Evolutionary conservation across 306 rosid genomes (phyloP), one percentile per base, ranked within the genome.

Genomic region (Sphenostylis stenocarpa): DNA sequence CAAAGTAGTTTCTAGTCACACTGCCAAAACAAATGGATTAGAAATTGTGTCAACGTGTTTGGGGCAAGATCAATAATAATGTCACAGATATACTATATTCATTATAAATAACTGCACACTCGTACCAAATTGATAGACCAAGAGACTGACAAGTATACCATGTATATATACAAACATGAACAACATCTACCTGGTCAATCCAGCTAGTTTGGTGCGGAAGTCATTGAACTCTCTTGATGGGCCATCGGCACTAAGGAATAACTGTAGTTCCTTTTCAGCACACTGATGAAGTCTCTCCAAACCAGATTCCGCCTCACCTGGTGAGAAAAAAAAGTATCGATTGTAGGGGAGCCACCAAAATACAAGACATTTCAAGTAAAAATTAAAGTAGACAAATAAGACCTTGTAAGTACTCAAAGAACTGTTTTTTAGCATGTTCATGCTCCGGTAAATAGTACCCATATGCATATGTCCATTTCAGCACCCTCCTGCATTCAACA

Each of bases 381-480:
- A 78, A 51, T 66, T 75, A 43, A 58, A 64, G 75, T 45, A 72
- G 29, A 60, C 44, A 19, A 17, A 68, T 20, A 76, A 85, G 67
- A 92, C 95, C 93, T 87, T 92, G 96, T 66, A 88, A 72, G 82
- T 92, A 92, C 84, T 92, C 97, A 66, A 92, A 88, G 82, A 92
- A 85, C 79, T 87, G 88, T 52, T 88, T 92, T 79, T 87, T 92
- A 12, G 90, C 96, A 47, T 85, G 87, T 70, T 92, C 96, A 67
- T 75, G 84, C 84, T 95, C 99, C 0, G 91, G 93, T 76, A 95
- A 86, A 81, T 95, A 95, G 83, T 53, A 95, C 16, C 99, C 99
- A 82, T 95, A 95, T 9, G 99, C 97, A 84, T 95, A 95, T 0
- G 99, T 95, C 99, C 99, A 95, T 81, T 95, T 95, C 75, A 95